phyloP scores from a whole-genome alignment of 2,329 filamentous ascomycete genomes.

The Colletotrichum sansevieriae region DNA sequence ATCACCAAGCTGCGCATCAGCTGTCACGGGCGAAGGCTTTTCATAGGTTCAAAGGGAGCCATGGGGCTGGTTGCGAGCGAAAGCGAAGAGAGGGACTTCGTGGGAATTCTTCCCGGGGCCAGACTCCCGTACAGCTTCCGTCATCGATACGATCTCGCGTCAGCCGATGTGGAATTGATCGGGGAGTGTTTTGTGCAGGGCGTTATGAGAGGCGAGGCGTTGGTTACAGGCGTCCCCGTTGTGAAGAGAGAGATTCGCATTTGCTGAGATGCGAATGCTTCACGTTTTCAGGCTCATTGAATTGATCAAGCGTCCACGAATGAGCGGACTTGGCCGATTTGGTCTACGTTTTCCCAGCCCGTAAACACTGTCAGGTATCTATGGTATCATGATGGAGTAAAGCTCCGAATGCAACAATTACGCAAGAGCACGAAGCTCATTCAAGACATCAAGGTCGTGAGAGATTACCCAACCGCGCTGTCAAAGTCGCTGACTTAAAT shows the following conservation, averaged over 20 bases:
- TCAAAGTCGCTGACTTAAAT: conserved; percentile 6
- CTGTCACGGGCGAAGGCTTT: conserved; percentile 17
- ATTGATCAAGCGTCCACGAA: neutral
- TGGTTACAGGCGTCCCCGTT: neutral
- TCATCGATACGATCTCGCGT: neutral
- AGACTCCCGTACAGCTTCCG: conserved; percentile 21
- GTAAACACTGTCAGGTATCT: conserved; percentile 11
- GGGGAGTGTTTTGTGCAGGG: conserved; percentile 15
- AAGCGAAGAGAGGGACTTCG: neutral
- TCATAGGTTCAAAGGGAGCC: neutral
- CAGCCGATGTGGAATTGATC: neutral
- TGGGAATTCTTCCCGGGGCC: conserved; percentile 6
- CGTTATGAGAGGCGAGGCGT: conserved; percentile 9
- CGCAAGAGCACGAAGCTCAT: neutral
- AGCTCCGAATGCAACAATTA: neutral
- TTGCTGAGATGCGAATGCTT: neutral
- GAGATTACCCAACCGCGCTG: neutral
- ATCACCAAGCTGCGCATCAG: conserved; percentile 1
- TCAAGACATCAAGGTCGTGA: neutral
- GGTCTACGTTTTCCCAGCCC: neutral
- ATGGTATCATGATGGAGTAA: conserved; percentile 2
- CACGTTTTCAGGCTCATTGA: no score
- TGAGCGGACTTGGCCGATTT: neutral
- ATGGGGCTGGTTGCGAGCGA: conserved; percentile 13
- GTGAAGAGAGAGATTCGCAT: neutral